Base-by-base conservation (phyloP, 2,329 filamentous ascomycete species). In the Talaromyces albobiverticillius region DNA sequence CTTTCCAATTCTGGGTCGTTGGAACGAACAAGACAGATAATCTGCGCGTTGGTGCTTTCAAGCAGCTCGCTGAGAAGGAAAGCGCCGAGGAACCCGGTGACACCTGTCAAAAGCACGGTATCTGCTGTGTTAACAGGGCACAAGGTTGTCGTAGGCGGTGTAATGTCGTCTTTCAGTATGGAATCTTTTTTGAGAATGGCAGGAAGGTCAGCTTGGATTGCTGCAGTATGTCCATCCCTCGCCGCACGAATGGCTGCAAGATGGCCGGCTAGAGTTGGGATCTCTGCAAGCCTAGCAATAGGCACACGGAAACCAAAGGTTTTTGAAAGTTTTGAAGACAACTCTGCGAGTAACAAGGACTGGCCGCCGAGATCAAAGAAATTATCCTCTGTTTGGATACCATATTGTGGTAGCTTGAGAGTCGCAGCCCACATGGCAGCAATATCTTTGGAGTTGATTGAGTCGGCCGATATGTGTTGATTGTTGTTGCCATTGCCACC, bases 291-390 rank as follows among this genome's bases (percentile, higher is more conserved):
- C 41, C 85, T 84, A 49, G 81, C 82, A 16, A 92, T 79, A 2
- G 88, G 85, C 1, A 93, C 82, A 0, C 85, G 81, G 66, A 92
- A 88, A 4, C 87, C 88, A 62, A 90, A 90, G 0, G 80, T 80
- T 55, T 82, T 82, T 0, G 86, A 84, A 13, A 92, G 68, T 31
- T 84, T 82, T 23, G 84, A 84, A n/a, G 88, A 84, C 23, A 93
- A 78, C 57, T 90, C 86, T 0, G 89, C 89, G n/a, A 93, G 80
- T 2, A 84, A 84, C 51, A 93, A 73, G 0, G 88, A 91, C 69
- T 93, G 89, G 0, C 89, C 89, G 32, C 89, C 89, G 1, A 93
- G 75, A 57, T 92, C 89, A 66, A 92, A 93, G 70, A 93, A 93
- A 67, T 85, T 87, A 67, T 90, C 85, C 57, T 89, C 84, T 1